Evolutionary conservation across 768 basidiomycete genomes (phyloP), one percentile per base, ranked within the genome.

Genomic region (Hydnum rufescens): DNA sequence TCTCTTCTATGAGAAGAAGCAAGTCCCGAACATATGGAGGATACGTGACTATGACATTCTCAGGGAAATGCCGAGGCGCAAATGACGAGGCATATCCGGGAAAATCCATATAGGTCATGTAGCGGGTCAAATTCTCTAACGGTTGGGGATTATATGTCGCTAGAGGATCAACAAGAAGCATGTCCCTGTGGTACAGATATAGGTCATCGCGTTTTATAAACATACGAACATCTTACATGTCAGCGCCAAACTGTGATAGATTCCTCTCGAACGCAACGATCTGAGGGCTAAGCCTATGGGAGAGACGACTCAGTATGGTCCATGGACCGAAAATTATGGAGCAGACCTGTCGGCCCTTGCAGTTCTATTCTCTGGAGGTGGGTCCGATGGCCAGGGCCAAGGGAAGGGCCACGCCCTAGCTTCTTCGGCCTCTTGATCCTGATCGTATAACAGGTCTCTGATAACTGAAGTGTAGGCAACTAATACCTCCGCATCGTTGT

Each of bases 71-170:
- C 30, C 87, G 77, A 22, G 87, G 80, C 0, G 82, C 74, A 62
- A 87, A 92, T 0, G 84, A 70, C 0, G 93, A 74, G 54, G 96
- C 79, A 65, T 95, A 99, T n/a, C 76, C 71, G 1, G 75, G 70
- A 64, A 93, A 87, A 57, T 83, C 70, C 57, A 99, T 74, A 62
- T 88, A 76, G 1, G 82, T 74, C 3, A 96, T 66, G 1, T 74
- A 66, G 18, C 70, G 68, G 28, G 77, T 78, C 53, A 97, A 73
- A 34, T 82, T 79, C 16, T 73, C 69, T 52, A 89, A 68, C 2
- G 74, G 68, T 39, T 47, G 71, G 4, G 88, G 89, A 62, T 97
- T 97, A 65, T 99, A 96, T 0, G 87, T 83, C 43, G 71, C 78
- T 44, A 86, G 69, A 2, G 92, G 92, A 62, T 96, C 81, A 63